A percentile compares a stretch with the other conserved stretches of the same genome.
phyloP scores from a whole-genome alignment of 345 rosid genomes.

The Eucalyptus brandiana region DNA sequence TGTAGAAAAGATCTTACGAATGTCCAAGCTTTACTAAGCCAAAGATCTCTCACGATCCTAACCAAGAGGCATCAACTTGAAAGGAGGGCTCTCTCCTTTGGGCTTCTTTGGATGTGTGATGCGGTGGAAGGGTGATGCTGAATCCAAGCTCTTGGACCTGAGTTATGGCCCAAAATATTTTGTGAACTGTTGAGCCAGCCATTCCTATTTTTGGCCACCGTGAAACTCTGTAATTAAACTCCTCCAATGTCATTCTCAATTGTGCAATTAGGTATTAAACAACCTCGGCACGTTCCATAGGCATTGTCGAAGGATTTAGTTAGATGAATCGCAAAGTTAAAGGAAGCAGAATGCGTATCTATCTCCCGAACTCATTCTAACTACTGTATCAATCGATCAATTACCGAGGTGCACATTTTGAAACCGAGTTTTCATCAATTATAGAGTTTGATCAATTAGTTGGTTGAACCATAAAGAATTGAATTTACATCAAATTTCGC shows the following conservation, averaged over 20 bases:
- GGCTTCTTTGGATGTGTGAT: neutral
- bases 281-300: neutral
- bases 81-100: neutral
- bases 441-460: neutral
- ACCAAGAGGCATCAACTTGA: neutral
- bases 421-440: neutral
- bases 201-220: neutral
- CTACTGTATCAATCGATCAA: rapidly evolving
- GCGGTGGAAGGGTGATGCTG: neutral
- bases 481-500: neutral
- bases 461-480: neutral
- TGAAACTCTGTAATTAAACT: neutral
- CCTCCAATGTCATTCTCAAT: neutral
- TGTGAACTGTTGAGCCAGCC: neutral
- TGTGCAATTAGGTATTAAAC: neutral
- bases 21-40: neutral
- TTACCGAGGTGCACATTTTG: neutral
- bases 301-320: neutral
- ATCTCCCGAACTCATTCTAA: neutral
- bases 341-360: neutral
- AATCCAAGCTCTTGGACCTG: neutral
- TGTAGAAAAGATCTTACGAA: neutral
- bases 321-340: neutral
- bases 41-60: neutral
- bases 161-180: neutral